Evolutionary conservation across 768 basidiomycete genomes (phyloP).

Genomic region (Brasilioporus rufonigricans): DNA sequence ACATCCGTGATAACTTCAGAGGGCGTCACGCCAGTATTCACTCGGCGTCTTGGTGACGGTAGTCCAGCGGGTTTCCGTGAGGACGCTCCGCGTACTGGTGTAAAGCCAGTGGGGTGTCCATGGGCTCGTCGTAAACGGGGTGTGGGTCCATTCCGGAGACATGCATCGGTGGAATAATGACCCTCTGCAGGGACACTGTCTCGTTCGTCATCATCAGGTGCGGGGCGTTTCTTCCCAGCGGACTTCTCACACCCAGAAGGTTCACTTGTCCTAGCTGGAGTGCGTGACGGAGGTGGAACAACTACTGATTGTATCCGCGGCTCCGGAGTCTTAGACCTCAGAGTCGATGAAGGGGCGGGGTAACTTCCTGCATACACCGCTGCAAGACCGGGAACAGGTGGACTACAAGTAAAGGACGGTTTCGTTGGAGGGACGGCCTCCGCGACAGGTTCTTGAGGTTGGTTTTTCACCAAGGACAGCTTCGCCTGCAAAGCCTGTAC

Average conservation of each 20-base stretch:
- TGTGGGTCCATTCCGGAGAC: conserved; percentile 40
- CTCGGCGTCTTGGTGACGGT: conserved; percentile 50
- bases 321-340: conserved; percentile 57
- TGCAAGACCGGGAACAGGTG: conserved; percentile 11
- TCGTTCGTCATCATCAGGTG: conserved; percentile 74
- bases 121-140: conserved; percentile 63
- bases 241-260: conserved; percentile 37
- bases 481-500: conserved; percentile 70
- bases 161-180: conserved; percentile 44
- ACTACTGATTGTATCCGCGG: conserved; percentile 16
- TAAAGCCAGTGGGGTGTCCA: conserved; percentile 65
- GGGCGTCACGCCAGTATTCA: conserved; percentile 39
- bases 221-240: conserved; percentile 66
- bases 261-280: conserved; percentile 41
- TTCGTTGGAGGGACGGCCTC: conserved; percentile 11
- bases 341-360: conserved; percentile 28
- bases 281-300: conserved; percentile 39
- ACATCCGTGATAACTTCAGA: conserved; percentile 49
- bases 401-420: conserved; percentile 9
- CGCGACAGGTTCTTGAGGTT: conserved; percentile 20
- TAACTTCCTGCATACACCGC: neutral
- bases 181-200: conserved; percentile 64
- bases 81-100: conserved; percentile 58
- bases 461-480: conserved; percentile 51
- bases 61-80: conserved; percentile 31